phyloP scores from a whole-genome alignment of 139 green algal species.

The Astrephomene gubernaculifera region DNA sequence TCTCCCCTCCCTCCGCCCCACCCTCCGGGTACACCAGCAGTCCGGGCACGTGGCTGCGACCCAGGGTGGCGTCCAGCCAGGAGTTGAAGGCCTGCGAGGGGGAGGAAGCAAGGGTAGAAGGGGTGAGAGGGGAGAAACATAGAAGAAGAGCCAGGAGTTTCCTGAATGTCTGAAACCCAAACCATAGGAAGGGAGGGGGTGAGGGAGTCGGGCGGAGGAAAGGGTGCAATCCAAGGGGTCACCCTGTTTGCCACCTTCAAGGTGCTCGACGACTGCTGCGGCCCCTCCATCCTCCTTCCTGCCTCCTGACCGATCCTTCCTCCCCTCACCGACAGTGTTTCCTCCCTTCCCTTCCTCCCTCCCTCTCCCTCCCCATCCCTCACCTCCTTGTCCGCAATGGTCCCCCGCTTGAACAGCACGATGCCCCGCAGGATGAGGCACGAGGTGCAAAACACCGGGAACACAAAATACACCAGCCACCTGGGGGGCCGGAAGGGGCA shows the following conservation, averaged over 20 bases:
- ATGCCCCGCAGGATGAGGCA: slow-evolving; percentile 70
- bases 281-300: too few relatives aligned
- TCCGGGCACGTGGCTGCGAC: slow-evolving; percentile 59
- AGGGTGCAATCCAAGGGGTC: background rate
- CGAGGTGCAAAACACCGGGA: slow-evolving; percentile 87
- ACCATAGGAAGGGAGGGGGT: too few relatives aligned
- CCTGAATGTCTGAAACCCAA: too few relatives aligned
- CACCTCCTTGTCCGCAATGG: slow-evolving; percentile 82
- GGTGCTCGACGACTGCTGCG: too few relatives aligned
- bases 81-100: slow-evolving; percentile 72
- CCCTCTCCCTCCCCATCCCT: background rate
- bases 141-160: too few relatives aligned
- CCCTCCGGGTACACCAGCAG: slow-evolving; percentile 85
- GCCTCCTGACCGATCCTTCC: too few relatives aligned
- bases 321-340: too few relatives aligned
- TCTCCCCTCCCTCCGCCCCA: background rate
- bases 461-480: slow-evolving; percentile 82
- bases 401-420: slow-evolving; percentile 86
- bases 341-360: background rate
- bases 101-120: background rate
- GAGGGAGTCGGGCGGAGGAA: background rate
- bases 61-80: slow-evolving; percentile 71
- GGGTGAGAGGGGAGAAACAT: background rate
- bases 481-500: slow-evolving; percentile 42
- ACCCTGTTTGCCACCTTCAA: too few relatives aligned